Evolutionary conservation across 192 early-diverging fungal genomes (phyloP).

Genomic region (Chytriomyces hyalinus): DNA sequence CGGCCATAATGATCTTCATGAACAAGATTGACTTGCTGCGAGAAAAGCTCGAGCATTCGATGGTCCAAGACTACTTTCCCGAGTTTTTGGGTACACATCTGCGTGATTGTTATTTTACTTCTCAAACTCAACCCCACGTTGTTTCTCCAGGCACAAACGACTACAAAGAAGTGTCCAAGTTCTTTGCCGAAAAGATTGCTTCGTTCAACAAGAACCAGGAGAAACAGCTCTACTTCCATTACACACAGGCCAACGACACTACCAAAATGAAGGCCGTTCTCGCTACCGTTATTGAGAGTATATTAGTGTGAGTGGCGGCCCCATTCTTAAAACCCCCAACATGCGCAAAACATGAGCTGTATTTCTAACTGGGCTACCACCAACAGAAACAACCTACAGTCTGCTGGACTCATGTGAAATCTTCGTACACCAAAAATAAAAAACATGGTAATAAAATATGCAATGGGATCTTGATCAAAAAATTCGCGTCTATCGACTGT

Average conservation of each 20-base stretch:
- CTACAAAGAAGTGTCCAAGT: slow-evolving; percentile 53
- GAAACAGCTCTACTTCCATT: slow-evolving; percentile 63
- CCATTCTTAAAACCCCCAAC: neutral
- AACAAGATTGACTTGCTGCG: slow-evolving; percentile 94
- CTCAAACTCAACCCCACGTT: neutral
- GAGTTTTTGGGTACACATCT: slow-evolving; percentile 68
- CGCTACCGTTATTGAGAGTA: slow-evolving; percentile 54
- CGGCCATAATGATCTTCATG: slow-evolving; percentile 90
- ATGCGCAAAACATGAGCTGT: neutral
- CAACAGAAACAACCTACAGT: slow-evolving; percentile 17
- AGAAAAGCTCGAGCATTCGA: slow-evolving; percentile 76
- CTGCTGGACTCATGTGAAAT: slow-evolving; percentile 23
- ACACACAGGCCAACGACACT: slow-evolving; percentile 69
- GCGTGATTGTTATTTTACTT: neutral
- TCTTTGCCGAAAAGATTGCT: slow-evolving; percentile 50
- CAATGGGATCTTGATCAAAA: neutral
- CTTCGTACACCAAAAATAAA: neutral
- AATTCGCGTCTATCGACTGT: neutral
- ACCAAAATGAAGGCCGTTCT: slow-evolving; percentile 62
- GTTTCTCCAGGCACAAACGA: slow-evolving; percentile 40
- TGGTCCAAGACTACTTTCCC: slow-evolving; percentile 82
- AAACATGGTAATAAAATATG: neutral
- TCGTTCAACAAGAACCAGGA: slow-evolving; percentile 50
- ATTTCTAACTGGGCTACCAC: too few species aligned
- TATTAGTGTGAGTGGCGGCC: slow-evolving; percentile 13